Evolutionary conservation across 768 basidiomycete genomes (phyloP), one percentile per base, ranked within the genome.

Genomic region (Mycena epipterygia): DNA sequence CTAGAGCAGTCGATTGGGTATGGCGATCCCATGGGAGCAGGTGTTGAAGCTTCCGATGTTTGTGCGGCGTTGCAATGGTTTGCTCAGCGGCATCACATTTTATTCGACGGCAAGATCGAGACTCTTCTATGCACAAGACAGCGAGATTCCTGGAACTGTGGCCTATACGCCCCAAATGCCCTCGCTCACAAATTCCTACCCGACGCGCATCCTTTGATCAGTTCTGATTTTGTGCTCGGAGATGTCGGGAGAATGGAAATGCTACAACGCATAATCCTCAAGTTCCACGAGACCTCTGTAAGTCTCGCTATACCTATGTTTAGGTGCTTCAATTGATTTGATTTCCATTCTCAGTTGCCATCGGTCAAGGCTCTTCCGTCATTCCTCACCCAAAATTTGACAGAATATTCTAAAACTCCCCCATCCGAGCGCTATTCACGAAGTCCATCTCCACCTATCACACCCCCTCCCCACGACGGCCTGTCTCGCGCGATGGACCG

Each of bases 51-150:
- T 2, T 2, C 42, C 3, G 42, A 44, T 44, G 42, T 44, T 44
- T 44, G 42, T 56, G n/a, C 23, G 55, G 55, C 55, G 35, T 39
- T 56, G 30, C 55, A 25, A 3, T 56, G 55, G 55, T 56, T 56
- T 39, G n/a, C 32, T 23, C 17, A 21, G 21, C 21, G n/a, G 14
- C 35, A 56, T 33, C 17, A 14, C 35, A 23, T 19, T 5, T 13
- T 9, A 19, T 23, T 27, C 11, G 33, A n/a, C 21, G 12, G n/a
- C 21, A 17, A 16, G 3, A 13, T 23, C 32, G 32, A n/a, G 6
- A 11, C 23, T 29, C 55, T 56, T 13, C 23, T 30, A 1, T 56
- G 55, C 23, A 56, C 35, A 13, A 3, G 16, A 25, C 55, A 56
- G 14, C 5, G n/a, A 5, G 55, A 56, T 21, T 5, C 8, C 35